These are phyloP conservation scores for Bryoglossum gracile DNA, from an alignment of 495 filamentous ascomycete genomes.

Conservation along the genomic window DNA sequence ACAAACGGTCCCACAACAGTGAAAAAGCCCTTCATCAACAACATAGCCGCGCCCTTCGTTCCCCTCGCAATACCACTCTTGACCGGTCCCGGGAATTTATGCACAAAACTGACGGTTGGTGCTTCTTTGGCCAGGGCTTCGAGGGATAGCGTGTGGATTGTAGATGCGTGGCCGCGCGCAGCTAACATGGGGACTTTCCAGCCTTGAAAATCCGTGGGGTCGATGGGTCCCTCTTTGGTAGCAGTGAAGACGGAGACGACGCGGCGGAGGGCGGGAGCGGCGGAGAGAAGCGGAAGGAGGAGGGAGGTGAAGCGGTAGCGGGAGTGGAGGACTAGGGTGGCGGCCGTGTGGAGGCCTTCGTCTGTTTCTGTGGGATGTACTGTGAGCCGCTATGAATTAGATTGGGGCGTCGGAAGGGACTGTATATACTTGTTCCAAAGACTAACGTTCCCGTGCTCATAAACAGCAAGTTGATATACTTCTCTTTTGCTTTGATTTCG, in stretches of 20 bases:
- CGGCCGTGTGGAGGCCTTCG: slow-evolving; percentile 49
- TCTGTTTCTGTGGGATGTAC: slow-evolving; percentile 38
- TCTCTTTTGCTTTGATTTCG: slow-evolving; percentile 17
- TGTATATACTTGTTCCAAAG: slow-evolving; percentile 3
- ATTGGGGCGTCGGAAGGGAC: background rate
- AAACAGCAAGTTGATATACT: slow-evolving; percentile 25
- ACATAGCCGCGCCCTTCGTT: slow-evolving; percentile 23
- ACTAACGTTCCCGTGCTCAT: slow-evolving; percentile 15
- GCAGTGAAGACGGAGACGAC: slow-evolving; percentile 51
- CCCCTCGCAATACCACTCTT: slow-evolving; percentile 31
- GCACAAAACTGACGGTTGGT: slow-evolving; percentile 49
- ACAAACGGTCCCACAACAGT: background rate
- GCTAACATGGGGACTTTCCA: slow-evolving; percentile 26
- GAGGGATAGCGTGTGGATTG: slow-evolving; percentile 45
- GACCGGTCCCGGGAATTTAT: slow-evolving; percentile 50
- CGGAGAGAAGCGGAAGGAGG: slow-evolving; percentile 51
- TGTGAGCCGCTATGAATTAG: background rate
- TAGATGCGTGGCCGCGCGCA: slow-evolving; percentile 35
- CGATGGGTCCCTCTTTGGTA: slow-evolving; percentile 46
- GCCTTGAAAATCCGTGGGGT: slow-evolving; percentile 39
- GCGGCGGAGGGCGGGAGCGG: slow-evolving; percentile 41
- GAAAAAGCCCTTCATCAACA: slow-evolving; percentile 22
- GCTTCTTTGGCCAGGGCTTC: slow-evolving; percentile 40
- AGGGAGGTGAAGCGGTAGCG: slow-evolving; percentile 56
- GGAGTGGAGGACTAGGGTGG: slow-evolving; percentile 52